Percentiles rank a stretch among this genome's conserved stretches.
Evolutionary conservation across 2,329 filamentous ascomycete genomes (phyloP).

Genomic region (Didymella sp.): DNA sequence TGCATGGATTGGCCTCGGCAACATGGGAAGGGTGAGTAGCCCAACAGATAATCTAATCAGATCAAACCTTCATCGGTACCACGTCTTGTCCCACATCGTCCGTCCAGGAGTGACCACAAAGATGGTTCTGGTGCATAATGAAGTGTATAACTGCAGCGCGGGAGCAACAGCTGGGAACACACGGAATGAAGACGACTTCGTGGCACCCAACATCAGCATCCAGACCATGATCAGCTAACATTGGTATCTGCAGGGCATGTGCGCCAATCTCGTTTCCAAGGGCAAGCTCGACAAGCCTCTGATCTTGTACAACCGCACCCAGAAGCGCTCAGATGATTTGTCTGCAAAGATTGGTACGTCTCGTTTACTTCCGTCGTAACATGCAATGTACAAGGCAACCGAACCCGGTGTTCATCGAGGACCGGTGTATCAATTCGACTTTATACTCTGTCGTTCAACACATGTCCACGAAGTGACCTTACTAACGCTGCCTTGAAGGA

Average conservation of each 20-base stretch:
- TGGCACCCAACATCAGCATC: not conserved
- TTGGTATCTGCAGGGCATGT: conserved; percentile 29
- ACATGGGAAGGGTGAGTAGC: conserved; percentile 77
- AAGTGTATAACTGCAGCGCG: not conserved
- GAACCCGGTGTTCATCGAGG: too few relatives aligned
- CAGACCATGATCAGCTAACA: conserved; percentile 8
- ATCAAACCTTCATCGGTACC: not conserved
- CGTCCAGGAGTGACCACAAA: not conserved
- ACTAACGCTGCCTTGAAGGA: too few relatives aligned
- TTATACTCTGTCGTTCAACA: too few relatives aligned
- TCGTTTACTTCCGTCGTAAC: too few relatives aligned
- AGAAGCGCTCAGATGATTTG: conserved; percentile 69
- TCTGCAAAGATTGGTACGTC: conserved; percentile 61
- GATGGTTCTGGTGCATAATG: not conserved
- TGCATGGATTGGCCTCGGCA: conserved; percentile 83
- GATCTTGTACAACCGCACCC: conserved; percentile 81
- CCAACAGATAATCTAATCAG: conserved; percentile 16
- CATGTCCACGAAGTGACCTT: too few relatives aligned
- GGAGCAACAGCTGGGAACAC: not conserved
- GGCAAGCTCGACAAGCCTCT: conserved; percentile 73
- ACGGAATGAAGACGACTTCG: not conserved
- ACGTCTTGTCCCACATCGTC: not conserved
- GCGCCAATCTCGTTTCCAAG: conserved; percentile 78
- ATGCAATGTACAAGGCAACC: too few relatives aligned
- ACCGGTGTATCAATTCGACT: too few relatives aligned